These are phyloP conservation scores for Talaromyces sp. DNA, from an alignment of 2,329 filamentous ascomycete species.

Conservation along the genomic window DNA sequence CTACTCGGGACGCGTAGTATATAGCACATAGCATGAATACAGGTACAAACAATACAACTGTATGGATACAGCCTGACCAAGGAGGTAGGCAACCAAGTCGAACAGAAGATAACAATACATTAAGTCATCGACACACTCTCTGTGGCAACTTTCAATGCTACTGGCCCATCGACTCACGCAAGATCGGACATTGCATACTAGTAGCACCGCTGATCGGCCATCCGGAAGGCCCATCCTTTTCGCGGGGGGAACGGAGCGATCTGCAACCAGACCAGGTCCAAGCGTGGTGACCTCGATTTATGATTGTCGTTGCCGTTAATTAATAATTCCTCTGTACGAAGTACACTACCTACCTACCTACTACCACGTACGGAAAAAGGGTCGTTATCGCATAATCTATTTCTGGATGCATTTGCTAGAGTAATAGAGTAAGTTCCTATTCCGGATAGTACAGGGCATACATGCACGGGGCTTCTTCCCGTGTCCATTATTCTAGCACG, in stretches of 20 bases:
- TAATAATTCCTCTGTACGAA: neutral
- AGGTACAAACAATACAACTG: no score
- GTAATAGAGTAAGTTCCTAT: slow-evolving; percentile 4
- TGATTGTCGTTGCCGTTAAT: neutral
- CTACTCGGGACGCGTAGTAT: neutral
- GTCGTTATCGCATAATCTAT: neutral
- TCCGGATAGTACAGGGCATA: slow-evolving; percentile 3
- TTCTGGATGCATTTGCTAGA: neutral
- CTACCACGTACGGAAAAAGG: neutral
- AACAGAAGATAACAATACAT: no score
- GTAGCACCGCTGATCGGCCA: neutral
- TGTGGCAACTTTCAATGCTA: no score
- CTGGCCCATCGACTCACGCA: neutral
- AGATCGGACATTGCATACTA: neutral
- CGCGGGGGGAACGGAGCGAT: neutral
- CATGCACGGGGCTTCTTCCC: neutral
- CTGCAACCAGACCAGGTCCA: neutral
- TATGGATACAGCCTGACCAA: no score
- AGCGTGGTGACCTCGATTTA: neutral
- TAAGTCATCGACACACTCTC: no score
- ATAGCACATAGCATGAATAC: no score
- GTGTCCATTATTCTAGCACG: neutral
- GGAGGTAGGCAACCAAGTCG: no score
- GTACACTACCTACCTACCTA: no score
- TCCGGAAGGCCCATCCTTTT: neutral